Percentiles rank a stretch among this genome's conserved stretches.
Evolutionary conservation across 768 basidiomycete species (phyloP).

Genomic region (Lentinula sp.): DNA sequence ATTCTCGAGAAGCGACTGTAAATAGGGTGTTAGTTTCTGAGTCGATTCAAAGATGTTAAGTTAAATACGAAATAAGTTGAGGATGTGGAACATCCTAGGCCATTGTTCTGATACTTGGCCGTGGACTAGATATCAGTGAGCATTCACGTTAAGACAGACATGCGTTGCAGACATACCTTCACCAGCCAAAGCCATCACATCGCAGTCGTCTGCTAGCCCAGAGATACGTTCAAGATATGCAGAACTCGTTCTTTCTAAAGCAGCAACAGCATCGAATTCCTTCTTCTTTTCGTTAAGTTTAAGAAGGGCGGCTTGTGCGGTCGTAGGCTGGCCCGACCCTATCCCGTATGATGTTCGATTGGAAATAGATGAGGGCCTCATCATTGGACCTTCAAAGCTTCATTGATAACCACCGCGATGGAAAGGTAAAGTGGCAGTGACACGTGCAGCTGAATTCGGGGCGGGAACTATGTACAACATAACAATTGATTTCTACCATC

Average conservation of each 20-base stretch:
- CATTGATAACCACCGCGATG: neutral
- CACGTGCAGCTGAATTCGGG: too few relatives aligned
- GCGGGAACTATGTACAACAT: too few relatives aligned
- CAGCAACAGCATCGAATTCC: conserved; percentile 70
- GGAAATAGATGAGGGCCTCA: conserved; percentile 54
- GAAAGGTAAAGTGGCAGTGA: too few relatives aligned
- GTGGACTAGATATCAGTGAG: conserved; percentile 40
- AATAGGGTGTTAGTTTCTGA: neutral
- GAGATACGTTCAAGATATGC: conserved; percentile 65
- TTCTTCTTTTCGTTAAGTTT: conserved; percentile 76
- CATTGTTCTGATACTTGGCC: conserved; percentile 76
- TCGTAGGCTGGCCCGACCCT: conserved; percentile 28
- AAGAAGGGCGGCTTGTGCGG: conserved; percentile 41
- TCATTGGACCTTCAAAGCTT: neutral
- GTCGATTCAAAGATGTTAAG: neutral
- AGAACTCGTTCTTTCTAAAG: conserved; percentile 59
- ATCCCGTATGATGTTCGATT: conserved; percentile 45
- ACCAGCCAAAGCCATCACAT: conserved; percentile 74
- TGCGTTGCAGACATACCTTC: conserved; percentile 35
- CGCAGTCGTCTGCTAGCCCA: conserved; percentile 63
- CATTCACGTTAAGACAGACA: neutral
- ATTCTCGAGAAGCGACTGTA: conserved; percentile 46
- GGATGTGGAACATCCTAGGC: conserved; percentile 79
- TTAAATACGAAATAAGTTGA: conserved; percentile 60
- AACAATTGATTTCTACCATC: too few relatives aligned